A percentile compares a stretch with the other conserved stretches of the same genome.
Evolutionary conservation across 345 rosid species (phyloP).

Genomic region (Populus euphratica): DNA sequence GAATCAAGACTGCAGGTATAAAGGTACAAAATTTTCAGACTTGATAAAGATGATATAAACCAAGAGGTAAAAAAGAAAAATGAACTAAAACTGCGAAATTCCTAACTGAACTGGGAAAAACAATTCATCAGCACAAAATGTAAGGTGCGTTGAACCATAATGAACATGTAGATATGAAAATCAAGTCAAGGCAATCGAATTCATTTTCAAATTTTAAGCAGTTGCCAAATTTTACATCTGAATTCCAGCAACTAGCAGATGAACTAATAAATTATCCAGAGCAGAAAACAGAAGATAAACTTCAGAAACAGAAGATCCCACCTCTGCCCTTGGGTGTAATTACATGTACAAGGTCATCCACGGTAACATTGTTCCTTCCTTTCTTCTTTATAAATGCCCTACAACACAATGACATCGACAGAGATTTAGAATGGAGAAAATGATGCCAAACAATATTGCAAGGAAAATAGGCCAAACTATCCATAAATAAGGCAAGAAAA

Average conservation of each 20-base stretch:
- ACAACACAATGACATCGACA: background rate
- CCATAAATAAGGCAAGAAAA: background rate
- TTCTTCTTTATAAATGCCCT: constrained; percentile 75
- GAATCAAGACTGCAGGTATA: constrained; percentile 56
- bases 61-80: background rate
- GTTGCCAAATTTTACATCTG: background rate
- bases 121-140: background rate
- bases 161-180: background rate
- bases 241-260: background rate
- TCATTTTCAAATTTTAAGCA: background rate
- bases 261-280: background rate
- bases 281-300: background rate
- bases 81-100: background rate
- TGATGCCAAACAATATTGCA: background rate
- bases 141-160: background rate
- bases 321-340: constrained; percentile 92
- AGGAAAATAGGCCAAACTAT: background rate
- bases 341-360: constrained; percentile 73
- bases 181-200: background rate
- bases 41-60: background rate
- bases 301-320: constrained; percentile 4
- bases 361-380: constrained; percentile 67
- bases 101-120: background rate
- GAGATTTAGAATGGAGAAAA: background rate
- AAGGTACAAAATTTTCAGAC: background rate